These are phyloP conservation scores for Aspergillus olivimuriae DNA, from an alignment of 495 filamentous ascomycete genomes.

Conservation along the genomic window DNA sequence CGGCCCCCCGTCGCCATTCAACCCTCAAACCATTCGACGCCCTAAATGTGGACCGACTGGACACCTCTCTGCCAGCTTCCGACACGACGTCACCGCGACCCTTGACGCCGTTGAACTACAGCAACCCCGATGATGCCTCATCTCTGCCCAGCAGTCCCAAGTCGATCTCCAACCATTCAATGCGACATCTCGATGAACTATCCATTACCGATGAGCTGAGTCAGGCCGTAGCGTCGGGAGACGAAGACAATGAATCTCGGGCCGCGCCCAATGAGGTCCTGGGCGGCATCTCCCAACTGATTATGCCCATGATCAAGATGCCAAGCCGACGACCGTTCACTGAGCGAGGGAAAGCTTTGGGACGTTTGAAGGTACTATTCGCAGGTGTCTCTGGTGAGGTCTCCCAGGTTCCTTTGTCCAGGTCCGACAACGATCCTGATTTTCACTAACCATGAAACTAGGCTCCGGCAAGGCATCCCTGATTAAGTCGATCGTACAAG, in stretches of 20 bases:
- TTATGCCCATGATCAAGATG: slow-evolving; percentile 98
- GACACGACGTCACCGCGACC: slow-evolving; percentile 32
- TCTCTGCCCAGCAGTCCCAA: slow-evolving; percentile 50
- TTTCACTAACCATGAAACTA: slow-evolving; percentile 23
- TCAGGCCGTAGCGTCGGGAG: slow-evolving; percentile 43
- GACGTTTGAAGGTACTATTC: slow-evolving; percentile 79
- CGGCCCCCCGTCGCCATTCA: slow-evolving; percentile 20
- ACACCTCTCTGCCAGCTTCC: slow-evolving; percentile 17
- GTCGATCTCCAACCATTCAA: slow-evolving; percentile 42
- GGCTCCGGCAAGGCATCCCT: slow-evolving; percentile 80
- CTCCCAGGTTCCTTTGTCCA: too few species aligned
- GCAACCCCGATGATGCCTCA: slow-evolving; percentile 33
- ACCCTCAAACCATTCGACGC: slow-evolving; percentile 28
- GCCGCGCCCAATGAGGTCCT: slow-evolving; percentile 19
- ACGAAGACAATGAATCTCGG: slow-evolving; percentile 33
- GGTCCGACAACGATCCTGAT: too few species aligned
- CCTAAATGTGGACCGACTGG: slow-evolving; percentile 12
- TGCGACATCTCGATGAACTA: slow-evolving; percentile 44
- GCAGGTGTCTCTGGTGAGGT: slow-evolving; percentile 82
- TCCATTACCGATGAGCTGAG: slow-evolving; percentile 46
- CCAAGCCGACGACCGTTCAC: slow-evolving; percentile 92
- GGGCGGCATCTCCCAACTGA: slow-evolving; percentile 70
- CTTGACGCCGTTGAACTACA: slow-evolving; percentile 39
- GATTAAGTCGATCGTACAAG: slow-evolving; percentile 88
- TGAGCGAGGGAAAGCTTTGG: slow-evolving; percentile 73